Base-by-base conservation (phyloP, 1,139 yeast species). In the Pneumocystis murina region DNA sequence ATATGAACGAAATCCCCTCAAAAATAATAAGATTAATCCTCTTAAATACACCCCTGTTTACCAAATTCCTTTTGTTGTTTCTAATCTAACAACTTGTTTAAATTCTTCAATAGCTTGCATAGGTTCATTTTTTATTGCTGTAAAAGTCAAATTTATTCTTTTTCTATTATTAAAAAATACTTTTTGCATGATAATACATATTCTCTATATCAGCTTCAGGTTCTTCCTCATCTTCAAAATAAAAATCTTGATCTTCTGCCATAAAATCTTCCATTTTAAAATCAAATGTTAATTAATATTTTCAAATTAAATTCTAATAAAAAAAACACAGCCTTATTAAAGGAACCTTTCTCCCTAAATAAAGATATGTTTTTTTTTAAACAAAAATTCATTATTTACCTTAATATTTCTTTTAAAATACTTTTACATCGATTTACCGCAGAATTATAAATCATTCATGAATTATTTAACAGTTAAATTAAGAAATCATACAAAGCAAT, bases 121-220 rank as follows among this genome's bases (percentile, higher is more conserved):
- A 0, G 77, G 74, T 61, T 85, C 90, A 67, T 84, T 88, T 70
- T 85, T 84, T 62, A 79, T 69, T 1, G 81, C 79, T 63, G 16
- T 12, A 30, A 2, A 30, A n/a, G 8, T 30, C 28, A 59, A 30
- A 40, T 20, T 20, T 8, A 12, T 24, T 5, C 6, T 38, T 33
- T 33, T 20, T 3, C 7, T 5, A 14, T 7, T 16, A 24, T 33
- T 33, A 35, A 40, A 10, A 20, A 10, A 17, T 20, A 64, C 64
- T 36, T 68, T 85, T 85, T 12, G 87, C 89, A 62, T 77, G 76
- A 71, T 84, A 85, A 72, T 85, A 85, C 68, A 75, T 74, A 69
- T 80, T 79, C 68, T 84, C 87, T 71, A 79, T 70, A 54, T 66
- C 70, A 38, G 69, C 72, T 39, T 67, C 64, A 33, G 64, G 71